Conservation (phyloP, 2,329 filamentous ascomycete genomes). For the Teratosphaeria epicoccoides region DNA sequence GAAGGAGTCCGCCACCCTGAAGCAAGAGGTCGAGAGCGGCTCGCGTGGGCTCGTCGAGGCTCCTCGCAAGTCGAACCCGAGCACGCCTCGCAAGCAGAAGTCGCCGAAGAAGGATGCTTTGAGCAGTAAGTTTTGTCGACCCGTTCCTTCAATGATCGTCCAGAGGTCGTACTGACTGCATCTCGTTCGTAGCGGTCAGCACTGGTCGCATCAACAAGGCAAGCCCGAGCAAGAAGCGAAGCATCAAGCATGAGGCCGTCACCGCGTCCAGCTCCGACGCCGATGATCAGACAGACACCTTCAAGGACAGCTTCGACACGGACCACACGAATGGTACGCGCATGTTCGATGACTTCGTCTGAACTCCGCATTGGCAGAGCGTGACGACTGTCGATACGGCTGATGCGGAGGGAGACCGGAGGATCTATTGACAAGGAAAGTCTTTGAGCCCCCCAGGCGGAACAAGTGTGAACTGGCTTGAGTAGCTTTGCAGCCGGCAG, state of each 20-base stretch:
- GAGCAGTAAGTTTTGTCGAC: conserved; percentile 9
- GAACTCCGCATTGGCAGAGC: not conserved
- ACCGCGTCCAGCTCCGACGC: not conserved
- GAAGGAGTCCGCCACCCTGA: conserved; percentile 26
- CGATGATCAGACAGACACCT: not conserved
- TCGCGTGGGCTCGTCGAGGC: conserved; percentile 20
- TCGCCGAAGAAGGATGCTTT: conserved; percentile 18
- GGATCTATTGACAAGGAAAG: not conserved
- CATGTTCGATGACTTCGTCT: not conserved
- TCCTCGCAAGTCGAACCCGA: conserved; percentile 10
- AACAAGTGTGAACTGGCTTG: not conserved
- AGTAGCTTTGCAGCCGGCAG: not conserved
- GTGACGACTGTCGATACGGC: not conserved
- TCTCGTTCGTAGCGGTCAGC: conserved; percentile 9
- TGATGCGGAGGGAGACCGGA: not conserved
- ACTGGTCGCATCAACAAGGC: conserved; percentile 18
- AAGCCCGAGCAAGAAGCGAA: conserved; percentile 13
- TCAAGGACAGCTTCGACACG: not conserved
- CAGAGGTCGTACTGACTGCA: not conserved
- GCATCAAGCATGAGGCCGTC: conserved; percentile 18
- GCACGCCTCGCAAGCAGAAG: conserved; percentile 16
- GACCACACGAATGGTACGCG: not conserved
- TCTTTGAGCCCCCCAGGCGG: not conserved
- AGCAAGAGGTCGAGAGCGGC: conserved; percentile 17
- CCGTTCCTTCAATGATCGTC: not conserved